Evolutionary conservation across 2,329 filamentous ascomycete genomes (phyloP).

Genomic region (Colletotrichum plurivorum): DNA sequence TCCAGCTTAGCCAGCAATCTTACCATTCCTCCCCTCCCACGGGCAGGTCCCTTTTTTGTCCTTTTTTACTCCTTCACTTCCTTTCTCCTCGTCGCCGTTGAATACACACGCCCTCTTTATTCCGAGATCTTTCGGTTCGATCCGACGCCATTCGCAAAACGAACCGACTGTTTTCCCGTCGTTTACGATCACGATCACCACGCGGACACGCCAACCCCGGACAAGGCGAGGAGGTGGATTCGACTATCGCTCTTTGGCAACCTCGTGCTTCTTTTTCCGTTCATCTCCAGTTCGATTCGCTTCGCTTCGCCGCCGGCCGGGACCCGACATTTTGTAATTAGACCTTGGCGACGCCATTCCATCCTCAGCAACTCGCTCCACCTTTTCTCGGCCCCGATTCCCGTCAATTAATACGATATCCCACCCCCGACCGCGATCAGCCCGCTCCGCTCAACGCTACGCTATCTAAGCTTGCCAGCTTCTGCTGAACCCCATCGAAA

Average conservation of each 20-base stretch:
- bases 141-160: conserved; percentile 18
- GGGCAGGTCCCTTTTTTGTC: conserved; percentile 51
- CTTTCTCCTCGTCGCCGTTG: conserved; percentile 16
- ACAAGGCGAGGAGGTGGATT: conserved; percentile 27
- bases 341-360: conserved; percentile 35
- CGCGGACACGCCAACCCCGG: conserved; percentile 16
- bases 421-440: conserved; percentile 11
- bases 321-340: conserved; percentile 40
- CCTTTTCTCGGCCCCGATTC: conserved; percentile 31
- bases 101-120: conserved; percentile 3
- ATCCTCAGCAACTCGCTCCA: conserved; percentile 26
- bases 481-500: neutral
- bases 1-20: conserved; percentile 34
- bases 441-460: conserved; percentile 1
- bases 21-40: conserved; percentile 45
- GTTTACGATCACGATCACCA: conserved; percentile 38
- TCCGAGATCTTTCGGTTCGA: conserved; percentile 42
- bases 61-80: conserved; percentile 36
- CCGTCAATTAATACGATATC: conserved; percentile 31
- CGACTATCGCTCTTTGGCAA: conserved; percentile 30
- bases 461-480: conserved; percentile 6
- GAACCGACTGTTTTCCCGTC: conserved; percentile 23
- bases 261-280: conserved; percentile 24
- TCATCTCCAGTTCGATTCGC: conserved; percentile 20
- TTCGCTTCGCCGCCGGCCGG: conserved; percentile 43